Percentiles rank a stretch among this genome's conserved stretches.
Evolutionary conservation across 176 grass and related monocot genomes (phyloP).

Genomic region (Avena atlantica): DNA sequence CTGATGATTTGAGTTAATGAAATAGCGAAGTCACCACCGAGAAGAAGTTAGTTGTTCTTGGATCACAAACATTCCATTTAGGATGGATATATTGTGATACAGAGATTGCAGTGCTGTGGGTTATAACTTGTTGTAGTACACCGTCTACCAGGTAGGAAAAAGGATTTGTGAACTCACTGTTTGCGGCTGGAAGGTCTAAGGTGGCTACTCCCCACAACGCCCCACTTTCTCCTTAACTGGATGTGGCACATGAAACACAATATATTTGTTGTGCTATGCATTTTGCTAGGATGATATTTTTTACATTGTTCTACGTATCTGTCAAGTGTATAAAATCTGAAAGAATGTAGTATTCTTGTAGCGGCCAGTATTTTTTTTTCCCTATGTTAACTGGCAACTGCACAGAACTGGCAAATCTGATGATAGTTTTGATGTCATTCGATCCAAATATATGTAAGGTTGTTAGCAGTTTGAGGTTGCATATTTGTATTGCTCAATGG

Average conservation of each 20-base stretch:
- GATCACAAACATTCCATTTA: neutral
- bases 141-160: neutral
- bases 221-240: neutral
- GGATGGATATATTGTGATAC: neutral
- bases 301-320: neutral
- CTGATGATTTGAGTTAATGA: neutral
- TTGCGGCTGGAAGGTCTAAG: neutral
- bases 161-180: neutral
- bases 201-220: neutral
- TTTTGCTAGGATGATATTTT: neutral
- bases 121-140: neutral
- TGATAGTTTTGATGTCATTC: neutral
- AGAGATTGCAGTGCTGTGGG: neutral
- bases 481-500: neutral
- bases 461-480: neutral
- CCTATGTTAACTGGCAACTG: neutral
- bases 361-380: neutral
- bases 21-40: neutral
- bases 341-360: neutral
- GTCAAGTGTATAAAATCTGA: neutral
- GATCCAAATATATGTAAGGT: neutral
- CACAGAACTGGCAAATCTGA: neutral
- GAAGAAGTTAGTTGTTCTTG: neutral
- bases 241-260: neutral
- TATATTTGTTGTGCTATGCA: neutral